A percentile compares a stretch with the other conserved stretches of the same genome.
Evolutionary conservation across 345 rosid genomes (phyloP).

Genomic region (Aquilaria malaccensis): DNA sequence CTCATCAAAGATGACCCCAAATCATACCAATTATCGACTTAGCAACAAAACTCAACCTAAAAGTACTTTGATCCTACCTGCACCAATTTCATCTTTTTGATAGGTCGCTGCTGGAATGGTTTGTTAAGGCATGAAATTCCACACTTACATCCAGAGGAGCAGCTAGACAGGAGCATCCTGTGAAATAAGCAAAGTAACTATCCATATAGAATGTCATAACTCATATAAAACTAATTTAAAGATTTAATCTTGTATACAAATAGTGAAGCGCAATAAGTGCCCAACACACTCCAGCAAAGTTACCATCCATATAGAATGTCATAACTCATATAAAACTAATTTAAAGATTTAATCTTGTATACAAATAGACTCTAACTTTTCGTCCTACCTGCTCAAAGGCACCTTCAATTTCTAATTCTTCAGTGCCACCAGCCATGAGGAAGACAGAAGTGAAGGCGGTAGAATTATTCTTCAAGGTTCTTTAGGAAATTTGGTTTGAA

Average conservation of each 20-base stretch:
- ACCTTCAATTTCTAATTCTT: too few species aligned
- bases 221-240: too few species aligned
- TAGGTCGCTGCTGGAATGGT: constrained; percentile 84
- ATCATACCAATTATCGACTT: not conserved
- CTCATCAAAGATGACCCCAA: not conserved
- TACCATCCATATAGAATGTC: not conserved
- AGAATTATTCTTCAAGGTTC: too few species aligned
- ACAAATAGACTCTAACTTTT: not conserved
- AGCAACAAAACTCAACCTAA: not conserved
- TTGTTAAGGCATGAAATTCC: constrained; percentile 75
- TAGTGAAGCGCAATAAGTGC: not conserved
- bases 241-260: not conserved
- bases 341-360: too few species aligned
- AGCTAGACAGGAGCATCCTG: constrained; percentile 92
- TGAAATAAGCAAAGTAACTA: constrained; percentile 14
- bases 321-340: too few species aligned
- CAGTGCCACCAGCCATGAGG: too few species aligned
- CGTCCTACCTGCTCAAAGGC: too few species aligned
- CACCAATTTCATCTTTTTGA: constrained; percentile 81
- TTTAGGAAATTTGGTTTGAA: too few species aligned
- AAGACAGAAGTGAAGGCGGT: too few species aligned
- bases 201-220: not conserved
- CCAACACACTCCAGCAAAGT: not conserved
- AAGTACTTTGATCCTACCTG: constrained; percentile 39
- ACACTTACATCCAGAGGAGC: constrained; percentile 94